phyloP scores from a whole-genome alignment of 2,329 filamentous ascomycete species.

The Aspergillus pseudonomiae region DNA sequence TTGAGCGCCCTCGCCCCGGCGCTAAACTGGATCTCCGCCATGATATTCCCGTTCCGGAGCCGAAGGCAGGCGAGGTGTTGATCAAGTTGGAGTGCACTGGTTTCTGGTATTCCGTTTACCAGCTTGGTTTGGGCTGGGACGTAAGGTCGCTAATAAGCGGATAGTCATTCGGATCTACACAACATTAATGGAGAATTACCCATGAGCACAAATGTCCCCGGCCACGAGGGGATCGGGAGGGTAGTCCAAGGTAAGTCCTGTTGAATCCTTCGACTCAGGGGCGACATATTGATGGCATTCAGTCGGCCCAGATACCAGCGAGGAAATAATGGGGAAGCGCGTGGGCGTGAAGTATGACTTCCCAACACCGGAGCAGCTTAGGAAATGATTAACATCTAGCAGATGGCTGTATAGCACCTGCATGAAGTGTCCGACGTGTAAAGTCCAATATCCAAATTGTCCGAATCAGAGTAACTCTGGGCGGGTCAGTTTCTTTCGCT shows the following conservation, averaged over 20 bases:
- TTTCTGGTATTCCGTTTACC: slow-evolving; percentile 30
- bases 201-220: slow-evolving; percentile 41
- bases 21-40: slow-evolving; percentile 41
- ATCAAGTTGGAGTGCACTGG: slow-evolving; percentile 46
- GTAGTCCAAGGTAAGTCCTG: slow-evolving; percentile 26
- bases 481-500: not conserved
- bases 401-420: slow-evolving; percentile 19
- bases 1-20: slow-evolving; percentile 37
- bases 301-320: not conserved
- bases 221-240: slow-evolving; percentile 44
- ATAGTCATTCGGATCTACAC: slow-evolving; percentile 42
- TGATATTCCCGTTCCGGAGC: slow-evolving; percentile 36
- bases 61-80: slow-evolving; percentile 38
- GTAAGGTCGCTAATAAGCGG: not conserved
- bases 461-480: slow-evolving; percentile 16
- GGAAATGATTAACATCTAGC: not conserved
- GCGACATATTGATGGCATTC: not conserved
- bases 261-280: not conserved
- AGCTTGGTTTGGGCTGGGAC: not conserved
- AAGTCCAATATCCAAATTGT: slow-evolving; percentile 18
- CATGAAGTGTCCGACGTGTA: slow-evolving; percentile 15
- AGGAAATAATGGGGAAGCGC: not conserved
- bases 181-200: slow-evolving; percentile 37
- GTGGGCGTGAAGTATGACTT: not conserved
- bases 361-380: no score